Base-by-base conservation (phyloP, 148 eudicot genomes). In the Diospyros lotus region DNA sequence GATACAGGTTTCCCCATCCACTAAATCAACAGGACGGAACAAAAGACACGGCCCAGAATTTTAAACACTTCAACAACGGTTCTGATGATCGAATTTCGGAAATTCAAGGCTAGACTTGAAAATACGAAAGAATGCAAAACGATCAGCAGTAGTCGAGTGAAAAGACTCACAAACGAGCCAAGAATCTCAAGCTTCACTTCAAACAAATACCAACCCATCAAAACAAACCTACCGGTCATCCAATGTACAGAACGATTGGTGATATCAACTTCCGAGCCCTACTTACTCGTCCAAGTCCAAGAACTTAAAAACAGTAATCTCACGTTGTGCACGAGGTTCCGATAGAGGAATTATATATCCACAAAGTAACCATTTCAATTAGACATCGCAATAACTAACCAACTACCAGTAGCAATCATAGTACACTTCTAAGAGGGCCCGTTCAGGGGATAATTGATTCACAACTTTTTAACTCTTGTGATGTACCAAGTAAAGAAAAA, bases 161-260 rank as follows among this genome's bases (percentile, higher is more conserved):
- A 45, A 53, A 74, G 53, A 10, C 63, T 11, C 48, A 40, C 3
- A 50, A 40, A 42, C 38, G 39, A 73, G 12, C 13, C 38, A 64
- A 42, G 9, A 64, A 52, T 52, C 38, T 28, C 61, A 15, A 66
- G 71, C 77, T 42, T 63, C 66, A 17, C 43, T 53, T 55, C 39
- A 61, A 1, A 41, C n/a, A 43, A 4, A 64, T 28, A 71, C 39
- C 15, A 58, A 45, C 11, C 3, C 43, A 51, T 45, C 62, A 46
- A 68, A 58, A 73, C 56, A 55, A 73, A 64, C 75, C 52, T 58
- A 62, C 63, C 55, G 54, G 71, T 63, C 75, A 72, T 43, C 10
- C 9, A 13, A 64, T 51, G 56, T n/a, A 10, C 45, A 64, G 75
- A 77, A 64, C 2, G 80, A 64, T 71, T 45, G 75, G 28, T 64